Evolutionary conservation across 1,284 basidiomycete species (phyloP), one percentile per base, ranked within the genome.

Genomic region (Coniferiporia sulphurascens): DNA sequence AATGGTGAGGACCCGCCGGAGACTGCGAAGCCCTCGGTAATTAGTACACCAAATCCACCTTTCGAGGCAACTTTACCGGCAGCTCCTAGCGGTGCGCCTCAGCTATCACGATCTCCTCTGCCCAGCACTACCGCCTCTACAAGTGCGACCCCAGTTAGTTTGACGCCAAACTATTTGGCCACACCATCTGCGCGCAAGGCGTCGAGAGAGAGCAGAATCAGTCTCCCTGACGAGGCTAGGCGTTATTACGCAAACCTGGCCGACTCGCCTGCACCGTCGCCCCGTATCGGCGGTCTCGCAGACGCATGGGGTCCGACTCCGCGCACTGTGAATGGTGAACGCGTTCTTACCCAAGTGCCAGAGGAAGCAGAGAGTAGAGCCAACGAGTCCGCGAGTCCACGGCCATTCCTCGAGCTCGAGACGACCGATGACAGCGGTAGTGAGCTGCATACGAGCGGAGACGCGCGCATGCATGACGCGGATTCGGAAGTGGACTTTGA

Each of bases 221-320:
- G 84, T 38, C 75, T 89, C 36, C 86, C 89, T 1, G 87, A 89
- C 60, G 89, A 91, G 69, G 84, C 86, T 15, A 82, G 76, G 63
- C 81, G 79, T 48, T 90, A 87, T 66, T 86, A 89, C 58, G 77
- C 82, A 41, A 82, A 78, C 63, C 84, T 88, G 79, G 71, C 71
- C 22, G 86, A 89, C 52, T 84, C 83, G 6, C 84, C 86, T 5
- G 66, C 74, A 6, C 71, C 79, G n/a, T 86, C 81, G 65, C 82
- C 85, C 3, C 69, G 72, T 54, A 67, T 22, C 38, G 59, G 57
- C 9, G 54, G 45, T 5, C 1, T 52, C 41, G 8, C 38, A 21
- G 43, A 61, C 43, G 12, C 38, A 54, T 51, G 48, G 53, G 62
- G 45, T 57, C 9, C 45, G 5, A 43, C 51, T 34, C 22, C 52